Conservation (phyloP, 164 flowering plant genomes). For the Macadamia tetraphylla region DNA sequence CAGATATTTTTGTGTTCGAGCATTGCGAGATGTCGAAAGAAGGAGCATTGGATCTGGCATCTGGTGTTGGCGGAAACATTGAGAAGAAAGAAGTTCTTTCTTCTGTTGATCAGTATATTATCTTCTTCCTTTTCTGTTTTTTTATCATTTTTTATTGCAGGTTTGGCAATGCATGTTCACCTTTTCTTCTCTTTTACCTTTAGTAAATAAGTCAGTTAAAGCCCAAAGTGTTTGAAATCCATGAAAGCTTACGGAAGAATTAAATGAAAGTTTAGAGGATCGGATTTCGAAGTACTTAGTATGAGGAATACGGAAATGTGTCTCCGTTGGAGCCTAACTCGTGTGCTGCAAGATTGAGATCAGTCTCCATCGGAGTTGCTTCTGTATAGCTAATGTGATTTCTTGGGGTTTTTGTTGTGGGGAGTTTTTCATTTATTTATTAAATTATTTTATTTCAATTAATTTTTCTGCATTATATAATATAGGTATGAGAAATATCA, state of each 20-base stretch:
- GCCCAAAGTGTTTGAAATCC: too few species aligned
- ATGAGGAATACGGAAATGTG: too few species aligned
- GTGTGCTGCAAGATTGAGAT: too few species aligned
- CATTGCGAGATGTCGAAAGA: conserved; percentile 58
- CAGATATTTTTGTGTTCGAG: conserved; percentile 8
- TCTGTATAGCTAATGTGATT: not conserved
- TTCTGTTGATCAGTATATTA: conserved; percentile 72
- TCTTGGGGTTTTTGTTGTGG: not conserved
- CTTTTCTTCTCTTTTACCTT: too few species aligned
- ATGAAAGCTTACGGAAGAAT: too few species aligned
- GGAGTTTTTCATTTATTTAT: too few species aligned
- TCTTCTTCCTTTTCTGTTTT: not conserved
- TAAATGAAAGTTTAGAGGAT: too few species aligned
- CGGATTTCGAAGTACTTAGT: too few species aligned
- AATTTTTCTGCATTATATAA: not conserved
- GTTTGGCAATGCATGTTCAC: not conserved
- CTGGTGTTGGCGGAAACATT: conserved; percentile 90
- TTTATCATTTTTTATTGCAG: not conserved
- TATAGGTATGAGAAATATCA: conserved; percentile 97
- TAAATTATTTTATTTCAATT: too few species aligned
- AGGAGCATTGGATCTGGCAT: conserved; percentile 89
- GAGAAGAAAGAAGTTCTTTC: conserved; percentile 71
- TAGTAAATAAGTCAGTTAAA: too few species aligned
- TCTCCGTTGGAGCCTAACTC: too few species aligned
- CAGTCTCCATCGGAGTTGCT: not conserved